A percentile compares a stretch with the other conserved stretches of the same genome.
These are phyloP conservation scores for Pilaira anomala DNA, from an alignment of 192 early-diverging fungal genomes.

Conservation along the genomic window DNA sequence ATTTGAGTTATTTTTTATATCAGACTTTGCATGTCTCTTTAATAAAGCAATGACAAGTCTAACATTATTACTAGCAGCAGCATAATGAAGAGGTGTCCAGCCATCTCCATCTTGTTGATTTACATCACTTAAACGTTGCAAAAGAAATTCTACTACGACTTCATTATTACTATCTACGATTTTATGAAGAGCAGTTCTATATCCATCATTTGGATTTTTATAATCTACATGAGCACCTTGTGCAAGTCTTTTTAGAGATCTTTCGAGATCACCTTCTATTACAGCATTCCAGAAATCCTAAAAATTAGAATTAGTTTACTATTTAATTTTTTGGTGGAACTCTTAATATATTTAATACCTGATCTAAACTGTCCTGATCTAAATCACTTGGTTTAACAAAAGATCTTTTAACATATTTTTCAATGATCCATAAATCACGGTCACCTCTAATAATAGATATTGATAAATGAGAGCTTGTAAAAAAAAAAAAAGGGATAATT, in stretches of 20 bases:
- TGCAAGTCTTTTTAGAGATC: conserved; percentile 60
- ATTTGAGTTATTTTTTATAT: conserved; percentile 66
- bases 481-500: not conserved
- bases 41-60: conserved; percentile 65
- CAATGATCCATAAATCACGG: conserved; percentile 57
- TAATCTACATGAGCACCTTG: conserved; percentile 70
- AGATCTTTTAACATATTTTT: conserved; percentile 65
- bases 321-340: not conserved
- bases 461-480: conserved; percentile 1
- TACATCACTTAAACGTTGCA: conserved; percentile 75
- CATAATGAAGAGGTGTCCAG: conserved; percentile 71
- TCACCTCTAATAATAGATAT: conserved; percentile 38
- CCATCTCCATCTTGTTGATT: conserved; percentile 62
- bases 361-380: conserved; percentile 23
- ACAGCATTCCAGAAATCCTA: conserved; percentile 61
- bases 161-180: conserved; percentile 64
- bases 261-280: conserved; percentile 50
- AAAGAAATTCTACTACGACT: conserved; percentile 71
- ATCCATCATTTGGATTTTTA: conserved; percentile 55
- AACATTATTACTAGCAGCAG: conserved; percentile 67
- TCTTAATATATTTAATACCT: conserved; percentile 15
- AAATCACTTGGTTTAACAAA: conserved; percentile 40
- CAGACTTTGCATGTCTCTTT: conserved; percentile 69
- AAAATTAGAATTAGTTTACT: not conserved
- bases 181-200: conserved; percentile 64